Evolutionary conservation across 1,139 yeast genomes (phyloP).

Genomic region (Candida sanyaensis): DNA sequence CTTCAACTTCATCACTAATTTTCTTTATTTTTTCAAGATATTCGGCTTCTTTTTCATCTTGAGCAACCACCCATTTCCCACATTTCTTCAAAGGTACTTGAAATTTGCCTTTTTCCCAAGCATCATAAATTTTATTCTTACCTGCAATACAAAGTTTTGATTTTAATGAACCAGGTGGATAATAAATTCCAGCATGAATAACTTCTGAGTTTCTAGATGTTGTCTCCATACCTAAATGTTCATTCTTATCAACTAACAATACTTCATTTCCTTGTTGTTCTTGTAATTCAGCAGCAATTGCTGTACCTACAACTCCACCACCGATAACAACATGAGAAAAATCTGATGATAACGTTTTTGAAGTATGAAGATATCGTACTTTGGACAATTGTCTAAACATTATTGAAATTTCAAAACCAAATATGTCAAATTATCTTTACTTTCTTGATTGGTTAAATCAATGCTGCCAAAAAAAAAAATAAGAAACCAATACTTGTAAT

Average conservation of each 20-base stretch:
- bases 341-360: constrained; percentile 32
- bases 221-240: constrained; percentile 71
- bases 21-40: constrained; percentile 54
- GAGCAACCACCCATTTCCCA: constrained; percentile 92
- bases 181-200: constrained; percentile 87
- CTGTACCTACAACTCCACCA: constrained; percentile 86
- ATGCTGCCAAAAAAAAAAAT: too few species aligned
- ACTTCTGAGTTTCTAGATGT: constrained; percentile 90
- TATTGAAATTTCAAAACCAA: background rate
- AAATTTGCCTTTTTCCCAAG: constrained; percentile 37
- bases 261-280: constrained; percentile 46
- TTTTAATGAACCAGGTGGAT: constrained; percentile 68
- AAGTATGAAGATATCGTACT: constrained; percentile 8
- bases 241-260: constrained; percentile 68
- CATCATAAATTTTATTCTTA: constrained; percentile 61
- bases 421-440: too few species aligned
- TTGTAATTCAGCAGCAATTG: constrained; percentile 73
- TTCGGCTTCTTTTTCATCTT: constrained; percentile 61
- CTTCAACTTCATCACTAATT: constrained; percentile 53
- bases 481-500: too few species aligned
- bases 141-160: constrained; percentile 74
- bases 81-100: constrained; percentile 59
- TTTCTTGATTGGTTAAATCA: too few species aligned
- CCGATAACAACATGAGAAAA: constrained; percentile 83
- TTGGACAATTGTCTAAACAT: constrained; percentile 1